Percentiles rank a stretch among this genome's conserved stretches.
phyloP scores from a whole-genome alignment of 139 green algal species.

The Dunaliella primolecta region DNA sequence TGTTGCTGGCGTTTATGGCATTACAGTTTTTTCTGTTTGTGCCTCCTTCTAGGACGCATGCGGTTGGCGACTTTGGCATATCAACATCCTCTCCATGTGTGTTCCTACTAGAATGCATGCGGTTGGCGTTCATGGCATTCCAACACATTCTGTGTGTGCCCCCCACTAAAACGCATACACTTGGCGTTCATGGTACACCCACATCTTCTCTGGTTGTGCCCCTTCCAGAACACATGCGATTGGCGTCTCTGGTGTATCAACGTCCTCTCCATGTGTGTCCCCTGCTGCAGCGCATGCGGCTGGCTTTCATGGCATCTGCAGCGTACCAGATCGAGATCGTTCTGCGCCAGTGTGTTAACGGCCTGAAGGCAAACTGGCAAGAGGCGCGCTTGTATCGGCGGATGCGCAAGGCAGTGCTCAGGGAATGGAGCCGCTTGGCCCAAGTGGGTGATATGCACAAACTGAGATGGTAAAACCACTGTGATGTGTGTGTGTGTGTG shows the following conservation, averaged over 20 bases:
- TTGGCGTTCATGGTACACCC: too few species aligned
- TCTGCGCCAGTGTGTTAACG: conserved; percentile 32
- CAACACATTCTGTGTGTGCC: too few species aligned
- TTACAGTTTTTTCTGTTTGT: too few species aligned
- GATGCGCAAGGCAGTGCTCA: conserved; percentile 14
- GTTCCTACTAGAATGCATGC: not conserved
- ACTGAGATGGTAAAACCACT: too few species aligned
- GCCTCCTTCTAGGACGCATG: not conserved
- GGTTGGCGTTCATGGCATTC: too few species aligned
- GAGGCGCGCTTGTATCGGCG: conserved; percentile 15
- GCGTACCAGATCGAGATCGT: conserved; percentile 30
- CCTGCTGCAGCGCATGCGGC: not conserved
- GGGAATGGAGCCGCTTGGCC: not conserved
- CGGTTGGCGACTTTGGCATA: too few species aligned
- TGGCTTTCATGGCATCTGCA: conserved; percentile 10
- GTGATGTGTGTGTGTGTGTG: too few species aligned
- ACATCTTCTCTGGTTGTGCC: too few species aligned
- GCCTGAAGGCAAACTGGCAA: conserved; percentile 46
- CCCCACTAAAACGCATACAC: too few species aligned
- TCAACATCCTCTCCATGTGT: too few species aligned
- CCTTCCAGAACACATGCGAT: too few species aligned
- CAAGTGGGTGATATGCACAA: conserved; percentile 11
- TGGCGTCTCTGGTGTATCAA: too few species aligned
- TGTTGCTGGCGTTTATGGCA: not conserved
- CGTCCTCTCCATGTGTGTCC: not conserved